phyloP scores from a whole-genome alignment of 1,139 yeast species.

The Hansenula anomala region DNA sequence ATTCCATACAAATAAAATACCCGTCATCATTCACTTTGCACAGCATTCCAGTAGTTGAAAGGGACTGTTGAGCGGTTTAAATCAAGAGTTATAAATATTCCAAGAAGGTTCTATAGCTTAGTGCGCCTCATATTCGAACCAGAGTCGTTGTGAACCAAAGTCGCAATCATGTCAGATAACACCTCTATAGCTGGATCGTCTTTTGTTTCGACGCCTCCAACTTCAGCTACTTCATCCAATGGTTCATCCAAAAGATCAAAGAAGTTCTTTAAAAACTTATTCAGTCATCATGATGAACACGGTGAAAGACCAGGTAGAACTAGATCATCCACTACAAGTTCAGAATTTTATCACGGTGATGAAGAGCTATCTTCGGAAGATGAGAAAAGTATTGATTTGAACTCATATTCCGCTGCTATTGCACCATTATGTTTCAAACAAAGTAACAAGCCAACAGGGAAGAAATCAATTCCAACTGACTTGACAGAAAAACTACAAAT shows the following conservation, averaged over 20 bases:
- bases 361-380: slow-evolving; percentile 15
- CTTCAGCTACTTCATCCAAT: background rate
- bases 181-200: background rate
- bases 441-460: slow-evolving; percentile 2
- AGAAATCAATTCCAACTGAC: slow-evolving; percentile 4
- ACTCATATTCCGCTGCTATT: slow-evolving; percentile 21
- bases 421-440: slow-evolving; percentile 22
- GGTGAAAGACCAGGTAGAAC: background rate
- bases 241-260: background rate
- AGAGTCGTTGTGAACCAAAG: too few relatives aligned
- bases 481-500: slow-evolving; percentile 12
- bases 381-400: slow-evolving; percentile 9
- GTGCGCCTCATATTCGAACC: too few relatives aligned
- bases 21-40: too few relatives aligned
- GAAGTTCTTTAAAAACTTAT: background rate
- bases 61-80: too few relatives aligned
- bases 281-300: background rate
- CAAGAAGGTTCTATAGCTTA: too few relatives aligned
- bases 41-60: too few relatives aligned
- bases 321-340: background rate
- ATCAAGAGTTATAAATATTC: too few relatives aligned
- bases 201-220: background rate
- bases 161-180: background rate
- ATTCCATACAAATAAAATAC: too few relatives aligned
- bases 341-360: slow-evolving; percentile 1